Conservation (phyloP, 2,329 filamentous ascomycete species). For the Colletotrichum cordylinicola region DNA sequence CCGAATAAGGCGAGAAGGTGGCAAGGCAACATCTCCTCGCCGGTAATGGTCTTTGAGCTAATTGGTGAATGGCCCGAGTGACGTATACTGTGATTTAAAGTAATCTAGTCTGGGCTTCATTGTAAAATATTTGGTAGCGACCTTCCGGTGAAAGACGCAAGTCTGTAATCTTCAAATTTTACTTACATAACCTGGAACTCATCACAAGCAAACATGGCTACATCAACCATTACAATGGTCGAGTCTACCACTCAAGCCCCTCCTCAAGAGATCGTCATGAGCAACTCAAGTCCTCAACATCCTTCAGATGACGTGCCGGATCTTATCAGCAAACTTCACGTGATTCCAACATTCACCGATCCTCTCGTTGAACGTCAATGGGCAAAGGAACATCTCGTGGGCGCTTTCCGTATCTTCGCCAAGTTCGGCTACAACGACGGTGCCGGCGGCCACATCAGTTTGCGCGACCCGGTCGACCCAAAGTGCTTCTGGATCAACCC, state of each 20-base stretch:
- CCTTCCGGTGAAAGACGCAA: accelerated
- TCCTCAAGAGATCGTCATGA: not conserved
- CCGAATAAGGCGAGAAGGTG: not conserved
- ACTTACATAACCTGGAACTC: not conserved
- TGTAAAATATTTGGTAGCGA: not conserved
- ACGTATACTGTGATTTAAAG: not conserved
- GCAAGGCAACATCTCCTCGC: not conserved
- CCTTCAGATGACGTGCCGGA: not conserved
- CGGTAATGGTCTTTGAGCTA: not conserved
- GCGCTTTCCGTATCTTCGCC: not conserved
- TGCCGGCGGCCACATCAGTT: not conserved
- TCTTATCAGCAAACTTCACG: not conserved
- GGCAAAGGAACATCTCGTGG: not conserved
- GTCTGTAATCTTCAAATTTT: not conserved
- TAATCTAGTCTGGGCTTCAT: not conserved
- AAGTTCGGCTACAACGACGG: not conserved
- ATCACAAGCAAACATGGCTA: not conserved
- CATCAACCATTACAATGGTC: not conserved
- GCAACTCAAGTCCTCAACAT: not conserved
- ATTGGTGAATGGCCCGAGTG: not conserved
- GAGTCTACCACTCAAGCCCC: not conserved
- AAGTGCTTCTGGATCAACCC: not conserved
- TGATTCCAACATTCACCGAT: not conserved
- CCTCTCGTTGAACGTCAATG: not conserved
- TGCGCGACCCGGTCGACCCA: not conserved